Percentiles rank a stretch among this genome's conserved stretches.
Evolutionary conservation across 2,329 filamentous ascomycete genomes (phyloP).

Genomic region (Paecilomyces dactylethromorphus): DNA sequence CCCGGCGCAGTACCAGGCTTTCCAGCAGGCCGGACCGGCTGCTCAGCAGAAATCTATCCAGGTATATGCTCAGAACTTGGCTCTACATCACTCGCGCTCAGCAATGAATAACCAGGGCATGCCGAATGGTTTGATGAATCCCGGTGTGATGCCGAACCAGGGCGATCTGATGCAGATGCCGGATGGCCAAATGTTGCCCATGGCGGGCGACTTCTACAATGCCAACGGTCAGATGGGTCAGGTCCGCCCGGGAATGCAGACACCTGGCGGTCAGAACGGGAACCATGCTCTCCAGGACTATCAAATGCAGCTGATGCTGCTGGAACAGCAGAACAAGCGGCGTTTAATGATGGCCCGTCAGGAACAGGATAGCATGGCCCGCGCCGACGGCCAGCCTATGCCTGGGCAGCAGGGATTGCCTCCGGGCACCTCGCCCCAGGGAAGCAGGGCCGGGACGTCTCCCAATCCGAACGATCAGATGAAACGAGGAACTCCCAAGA

Average conservation of each 20-base stretch:
- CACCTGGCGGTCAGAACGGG: conserved; percentile 34
- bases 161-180: conserved; percentile 76
- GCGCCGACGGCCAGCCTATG: conserved; percentile 44
- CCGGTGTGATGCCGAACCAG: conserved; percentile 62
- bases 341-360: conserved; percentile 60
- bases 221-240: conserved; percentile 48
- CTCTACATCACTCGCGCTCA: conserved; percentile 71
- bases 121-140: conserved; percentile 63
- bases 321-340: conserved; percentile 64
- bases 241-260: conserved; percentile 31
- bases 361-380: conserved; percentile 57
- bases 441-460: conserved; percentile 51
- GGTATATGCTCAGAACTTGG: conserved; percentile 77
- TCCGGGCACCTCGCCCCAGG: conserved; percentile 52
- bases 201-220: conserved; percentile 52
- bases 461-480: conserved; percentile 58
- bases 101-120: conserved; percentile 74
- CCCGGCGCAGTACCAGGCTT: conserved; percentile 65
- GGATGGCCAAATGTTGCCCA: conserved; percentile 47
- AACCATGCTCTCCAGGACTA: conserved; percentile 64
- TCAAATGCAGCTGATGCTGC: conserved; percentile 63
- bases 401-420: conserved; percentile 42
- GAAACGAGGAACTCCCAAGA: conserved; percentile 57
- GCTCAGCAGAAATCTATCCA: conserved; percentile 78
- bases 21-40: conserved; percentile 49